Conservation (phyloP, 768 basidiomycete species). For the Pisolithus orientalis region DNA sequence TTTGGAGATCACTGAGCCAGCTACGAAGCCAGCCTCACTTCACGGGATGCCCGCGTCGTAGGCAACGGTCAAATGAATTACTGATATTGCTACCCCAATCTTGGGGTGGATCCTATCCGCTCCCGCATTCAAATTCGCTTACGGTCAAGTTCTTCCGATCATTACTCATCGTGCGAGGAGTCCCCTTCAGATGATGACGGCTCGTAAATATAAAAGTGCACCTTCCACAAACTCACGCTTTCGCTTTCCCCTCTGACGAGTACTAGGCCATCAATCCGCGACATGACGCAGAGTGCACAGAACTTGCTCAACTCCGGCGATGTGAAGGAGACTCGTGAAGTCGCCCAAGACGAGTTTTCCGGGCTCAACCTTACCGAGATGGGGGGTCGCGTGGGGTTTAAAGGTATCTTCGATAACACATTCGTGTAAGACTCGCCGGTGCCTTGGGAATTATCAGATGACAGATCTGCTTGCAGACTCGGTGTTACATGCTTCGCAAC, state of each 20-base stretch:
- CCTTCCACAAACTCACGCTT: background rate
- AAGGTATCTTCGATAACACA: slow-evolving; percentile 22
- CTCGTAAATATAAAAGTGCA: background rate
- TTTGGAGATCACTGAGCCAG: too few species aligned
- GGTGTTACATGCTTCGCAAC: slow-evolving; percentile 28
- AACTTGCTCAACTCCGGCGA: background rate
- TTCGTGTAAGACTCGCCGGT: slow-evolving; percentile 16
- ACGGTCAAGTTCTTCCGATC: too few species aligned
- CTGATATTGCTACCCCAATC: too few species aligned
- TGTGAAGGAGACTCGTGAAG: slow-evolving; percentile 1
- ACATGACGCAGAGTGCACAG: background rate
- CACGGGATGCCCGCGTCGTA: too few species aligned
- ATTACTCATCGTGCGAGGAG: too few species aligned
- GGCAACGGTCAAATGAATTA: too few species aligned
- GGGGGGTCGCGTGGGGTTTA: slow-evolving; percentile 20
- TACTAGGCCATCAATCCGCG: too few species aligned
- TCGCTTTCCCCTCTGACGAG: background rate
- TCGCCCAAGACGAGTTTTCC: background rate
- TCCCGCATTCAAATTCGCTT: too few species aligned
- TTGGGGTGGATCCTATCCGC: too few species aligned
- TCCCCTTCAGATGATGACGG: too few species aligned
- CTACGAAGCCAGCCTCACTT: too few species aligned
- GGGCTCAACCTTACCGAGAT: slow-evolving; percentile 9
- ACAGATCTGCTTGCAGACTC: slow-evolving; percentile 12
- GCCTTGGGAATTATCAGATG: background rate